Base-by-base conservation (phyloP, 2,329 filamentous ascomycete species). In the Aspergillus ibericus region DNA sequence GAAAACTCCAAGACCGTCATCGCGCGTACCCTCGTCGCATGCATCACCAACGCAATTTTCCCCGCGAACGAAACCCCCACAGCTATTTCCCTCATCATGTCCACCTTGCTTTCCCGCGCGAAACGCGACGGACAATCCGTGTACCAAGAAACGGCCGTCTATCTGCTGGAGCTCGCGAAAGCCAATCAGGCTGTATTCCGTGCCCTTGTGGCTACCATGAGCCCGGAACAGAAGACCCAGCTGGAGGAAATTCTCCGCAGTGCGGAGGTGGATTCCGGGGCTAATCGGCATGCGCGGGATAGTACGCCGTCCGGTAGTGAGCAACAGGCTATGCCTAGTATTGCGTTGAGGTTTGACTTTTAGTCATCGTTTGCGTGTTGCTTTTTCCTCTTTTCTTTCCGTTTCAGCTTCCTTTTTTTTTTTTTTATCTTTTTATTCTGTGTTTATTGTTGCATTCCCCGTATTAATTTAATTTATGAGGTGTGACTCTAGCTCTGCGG, bases 311-410 rank as follows among this genome's bases (percentile, higher is more conserved):
- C 78, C 59, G 78, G 80, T 58, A 83, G 79, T 27, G 86, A 85
- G 51, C 77, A 79, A 49, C 78, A 79, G 50, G 79, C 75, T 44
- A 80, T 81, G 75, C 95, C 95, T 12, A 95, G 82, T 63, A 99
- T 99, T 81, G 92, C 92, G 55, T 77, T 99, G 71, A 95, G 96
- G 83, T 96, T 98, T 90, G 83, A 96, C 75, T 98, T 99, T 82
- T 91, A 63, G 54, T 15, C 18, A 4, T 50, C n/a, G 49, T 25
- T 48, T 34, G 32, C 25, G 16, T 34, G 5, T 32, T 32, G n/a
- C 36, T 42, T 46, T 32, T 6, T 35, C 29, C 18, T 16, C 40
- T 29, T 20, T 18, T 7, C 27, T 40, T 34, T 34, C n/a, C n/a
- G n/a, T n/a, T n/a, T n/a, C n/a, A n/a, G n/a, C 22, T 38, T 12